Conservation (phyloP, 1,284 basidiomycete species). For the Athelia psychrophila region DNA sequence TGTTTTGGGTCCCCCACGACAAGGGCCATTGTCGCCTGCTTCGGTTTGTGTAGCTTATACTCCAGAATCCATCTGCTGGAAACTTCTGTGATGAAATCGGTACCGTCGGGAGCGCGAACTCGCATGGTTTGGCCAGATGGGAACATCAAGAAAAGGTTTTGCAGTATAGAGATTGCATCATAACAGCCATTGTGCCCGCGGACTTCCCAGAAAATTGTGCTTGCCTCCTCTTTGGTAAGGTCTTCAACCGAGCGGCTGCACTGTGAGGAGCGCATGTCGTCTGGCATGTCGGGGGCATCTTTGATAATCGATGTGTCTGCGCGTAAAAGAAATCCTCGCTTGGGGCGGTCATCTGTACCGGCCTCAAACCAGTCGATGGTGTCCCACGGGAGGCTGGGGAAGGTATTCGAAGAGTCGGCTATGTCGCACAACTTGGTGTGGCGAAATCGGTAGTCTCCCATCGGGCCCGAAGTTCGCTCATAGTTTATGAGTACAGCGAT, state of each 20-base stretch:
- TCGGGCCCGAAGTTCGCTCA: conserved; percentile 16
- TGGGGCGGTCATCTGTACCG: conserved; percentile 8
- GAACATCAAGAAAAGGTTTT: conserved; percentile 26
- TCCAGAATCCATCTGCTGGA: conserved; percentile 19
- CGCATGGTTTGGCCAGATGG: conserved; percentile 16
- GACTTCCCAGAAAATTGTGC: conserved; percentile 27
- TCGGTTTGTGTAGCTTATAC: conserved; percentile 15
- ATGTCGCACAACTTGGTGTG: conserved; percentile 23
- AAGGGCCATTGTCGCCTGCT: conserved; percentile 13
- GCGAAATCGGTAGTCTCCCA: conserved; percentile 24
- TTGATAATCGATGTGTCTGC: conserved; percentile 1
- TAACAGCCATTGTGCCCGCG: conserved; percentile 27
- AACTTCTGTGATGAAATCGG: conserved; percentile 16
- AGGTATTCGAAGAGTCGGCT: conserved; percentile 2
- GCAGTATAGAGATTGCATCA: conserved; percentile 20
- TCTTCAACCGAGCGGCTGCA: conserved; percentile 6
- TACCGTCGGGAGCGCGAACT: conserved; percentile 18
- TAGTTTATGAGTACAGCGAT: conserved; percentile 19
- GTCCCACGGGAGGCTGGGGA: conserved; percentile 1
- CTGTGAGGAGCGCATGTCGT: conserved; percentile 21
- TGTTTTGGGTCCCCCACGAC: conserved; percentile 8
- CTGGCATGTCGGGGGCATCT: conserved; percentile 16
- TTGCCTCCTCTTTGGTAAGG: conserved; percentile 19
- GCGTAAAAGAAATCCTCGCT: conserved; percentile 23
- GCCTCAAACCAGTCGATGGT: conserved; percentile 5